Evolutionary conservation across 441 rosid genomes (phyloP).

Genomic region (Gossypium schwendimanii): DNA sequence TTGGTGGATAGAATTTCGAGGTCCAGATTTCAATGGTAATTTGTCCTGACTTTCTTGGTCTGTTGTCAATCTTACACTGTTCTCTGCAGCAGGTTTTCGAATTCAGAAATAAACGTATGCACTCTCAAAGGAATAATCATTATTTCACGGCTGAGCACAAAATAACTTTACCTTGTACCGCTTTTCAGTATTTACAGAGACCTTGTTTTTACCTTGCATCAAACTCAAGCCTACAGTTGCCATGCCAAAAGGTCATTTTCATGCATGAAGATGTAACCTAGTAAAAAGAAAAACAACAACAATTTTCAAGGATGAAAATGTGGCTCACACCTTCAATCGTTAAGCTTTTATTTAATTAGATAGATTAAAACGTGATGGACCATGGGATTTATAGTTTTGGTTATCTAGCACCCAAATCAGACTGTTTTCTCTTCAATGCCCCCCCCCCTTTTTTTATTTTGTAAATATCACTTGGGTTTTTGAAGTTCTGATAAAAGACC

Average conservation of each 20-base stretch:
- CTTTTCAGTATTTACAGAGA: background rate
- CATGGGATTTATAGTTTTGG: background rate
- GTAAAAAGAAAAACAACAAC: background rate
- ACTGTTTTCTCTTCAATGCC: background rate
- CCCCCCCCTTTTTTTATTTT: background rate
- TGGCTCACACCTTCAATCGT: too few relatives aligned
- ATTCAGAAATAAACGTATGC: slow-evolving; percentile 16
- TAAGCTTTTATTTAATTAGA: too few relatives aligned
- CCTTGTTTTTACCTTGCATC: background rate
- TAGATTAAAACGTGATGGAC: too few relatives aligned
- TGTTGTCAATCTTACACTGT: background rate
- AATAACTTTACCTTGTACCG: background rate
- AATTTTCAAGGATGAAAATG: too few relatives aligned
- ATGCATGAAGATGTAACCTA: background rate
- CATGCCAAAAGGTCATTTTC: background rate
- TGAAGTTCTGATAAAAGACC: too few relatives aligned
- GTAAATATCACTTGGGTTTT: background rate
- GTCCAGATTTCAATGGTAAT: background rate
- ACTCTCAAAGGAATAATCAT: slow-evolving; percentile 14
- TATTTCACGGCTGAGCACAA: background rate
- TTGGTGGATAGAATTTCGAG: background rate
- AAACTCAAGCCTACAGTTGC: background rate
- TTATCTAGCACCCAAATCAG: background rate
- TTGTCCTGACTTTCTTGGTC: slow-evolving; percentile 15
- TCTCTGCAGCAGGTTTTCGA: background rate